Conservation (phyloP, 352 stramenopile species). For the Phytophthora sansomeana region DNA sequence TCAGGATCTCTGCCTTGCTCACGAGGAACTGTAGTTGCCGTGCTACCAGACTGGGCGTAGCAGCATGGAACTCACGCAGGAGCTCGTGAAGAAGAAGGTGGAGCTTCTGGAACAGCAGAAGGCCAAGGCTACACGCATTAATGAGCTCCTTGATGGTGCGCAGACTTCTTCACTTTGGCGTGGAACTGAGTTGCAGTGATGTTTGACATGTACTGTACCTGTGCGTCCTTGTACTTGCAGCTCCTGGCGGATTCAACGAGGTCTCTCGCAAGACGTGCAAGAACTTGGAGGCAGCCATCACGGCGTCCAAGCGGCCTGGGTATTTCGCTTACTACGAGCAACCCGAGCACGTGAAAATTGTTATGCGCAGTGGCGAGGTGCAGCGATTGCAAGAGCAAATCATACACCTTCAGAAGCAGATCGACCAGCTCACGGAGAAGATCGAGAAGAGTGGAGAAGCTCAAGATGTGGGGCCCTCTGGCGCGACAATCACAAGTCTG, state of each 20-base stretch:
- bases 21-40: not conserved
- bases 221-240: slow-evolving; percentile 28
- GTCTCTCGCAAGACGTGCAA: slow-evolving; percentile 79
- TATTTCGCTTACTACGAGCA: slow-evolving; percentile 82
- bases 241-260: slow-evolving; percentile 75
- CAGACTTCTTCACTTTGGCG: not conserved
- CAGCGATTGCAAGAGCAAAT: slow-evolving; percentile 67
- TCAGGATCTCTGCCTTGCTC: not conserved
- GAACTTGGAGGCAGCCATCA: slow-evolving; percentile 83
- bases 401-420: slow-evolving; percentile 72
- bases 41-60: not conserved
- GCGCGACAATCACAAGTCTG: slow-evolving; percentile 56
- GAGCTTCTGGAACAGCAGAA: slow-evolving; percentile 77
- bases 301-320: slow-evolving; percentile 71
- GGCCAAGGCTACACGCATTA: slow-evolving; percentile 64
- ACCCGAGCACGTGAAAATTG: slow-evolving; percentile 61
- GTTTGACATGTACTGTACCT: not conserved
- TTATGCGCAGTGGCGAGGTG: slow-evolving; percentile 65
- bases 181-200: not conserved
- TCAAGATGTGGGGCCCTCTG: slow-evolving; percentile 12
- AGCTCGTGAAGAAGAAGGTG: slow-evolving; percentile 82
- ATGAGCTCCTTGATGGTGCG: slow-evolving; percentile 67
- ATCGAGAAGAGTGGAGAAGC: slow-evolving; percentile 36
- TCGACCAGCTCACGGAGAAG: slow-evolving; percentile 69
- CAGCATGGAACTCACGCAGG: slow-evolving; percentile 51